Evolutionary conservation across 2,329 filamentous ascomycete species (phyloP).

Genomic region (Curvularia sp.): DNA sequence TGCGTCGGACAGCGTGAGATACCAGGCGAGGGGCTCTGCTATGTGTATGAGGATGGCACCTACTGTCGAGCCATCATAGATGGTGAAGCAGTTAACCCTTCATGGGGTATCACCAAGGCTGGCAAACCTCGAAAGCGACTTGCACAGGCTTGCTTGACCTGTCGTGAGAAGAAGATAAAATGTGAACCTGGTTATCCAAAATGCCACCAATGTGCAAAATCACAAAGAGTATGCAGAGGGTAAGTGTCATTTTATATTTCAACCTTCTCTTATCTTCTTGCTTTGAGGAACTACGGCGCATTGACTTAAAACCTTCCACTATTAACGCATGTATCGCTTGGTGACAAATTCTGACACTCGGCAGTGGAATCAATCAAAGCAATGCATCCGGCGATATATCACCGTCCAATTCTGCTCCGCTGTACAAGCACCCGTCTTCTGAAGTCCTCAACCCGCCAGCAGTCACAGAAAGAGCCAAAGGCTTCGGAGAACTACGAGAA

Average conservation of each 20-base stretch:
- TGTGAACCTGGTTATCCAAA: constrained; percentile 88
- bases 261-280: constrained; percentile 1
- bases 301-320: constrained; percentile 27
- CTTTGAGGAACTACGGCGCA: constrained; percentile 26
- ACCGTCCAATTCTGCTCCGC: constrained; percentile 38
- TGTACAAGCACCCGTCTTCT: constrained; percentile 42
- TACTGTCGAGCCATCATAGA: constrained; percentile 85
- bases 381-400: constrained; percentile 45
- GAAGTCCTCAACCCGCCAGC: constrained; percentile 42
- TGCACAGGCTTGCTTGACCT: constrained; percentile 91
- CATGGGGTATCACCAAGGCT: constrained; percentile 93
- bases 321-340: constrained; percentile 26
- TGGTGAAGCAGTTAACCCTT: constrained; percentile 84
- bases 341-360: constrained; percentile 45
- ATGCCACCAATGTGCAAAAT: constrained; percentile 91
- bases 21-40: constrained; percentile 80
- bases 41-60: constrained; percentile 84
- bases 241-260: constrained; percentile 31
- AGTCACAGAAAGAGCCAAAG: constrained; percentile 38
- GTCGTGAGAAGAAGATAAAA: constrained; percentile 97
- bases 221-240: constrained; percentile 82
- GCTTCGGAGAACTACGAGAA: constrained; percentile 42
- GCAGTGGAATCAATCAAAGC: constrained; percentile 43
- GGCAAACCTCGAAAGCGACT: constrained; percentile 91
- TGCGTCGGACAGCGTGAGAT: constrained; percentile 61